Conservation (phyloP, 805 yeast genomes). For the Groenewaldozyma salmanticensis region DNA sequence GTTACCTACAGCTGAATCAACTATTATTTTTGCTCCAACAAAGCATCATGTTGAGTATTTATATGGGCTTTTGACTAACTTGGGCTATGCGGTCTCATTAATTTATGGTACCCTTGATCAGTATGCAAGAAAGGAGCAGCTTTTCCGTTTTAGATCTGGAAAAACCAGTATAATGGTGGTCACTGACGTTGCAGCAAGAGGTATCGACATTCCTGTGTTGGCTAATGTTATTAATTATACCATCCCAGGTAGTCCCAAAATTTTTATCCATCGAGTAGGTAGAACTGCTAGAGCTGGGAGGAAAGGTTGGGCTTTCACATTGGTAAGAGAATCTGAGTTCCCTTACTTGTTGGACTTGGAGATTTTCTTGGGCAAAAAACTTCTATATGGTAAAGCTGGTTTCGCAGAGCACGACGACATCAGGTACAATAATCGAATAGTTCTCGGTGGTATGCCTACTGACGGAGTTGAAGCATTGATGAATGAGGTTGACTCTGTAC, state of each 20-base stretch:
- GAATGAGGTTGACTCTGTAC: conserved; percentile 57
- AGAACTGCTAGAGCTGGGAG: conserved; percentile 99
- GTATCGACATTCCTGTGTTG: conserved; percentile 94
- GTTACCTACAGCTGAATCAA: conserved; percentile 75
- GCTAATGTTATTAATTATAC: conserved; percentile 92
- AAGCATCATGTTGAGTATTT: conserved; percentile 96
- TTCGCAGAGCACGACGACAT: conserved; percentile 32
- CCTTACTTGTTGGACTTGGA: conserved; percentile 89
- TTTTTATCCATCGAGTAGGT: conserved; percentile 95
- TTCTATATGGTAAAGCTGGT: conserved; percentile 38
- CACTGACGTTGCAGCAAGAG: conserved; percentile 91
- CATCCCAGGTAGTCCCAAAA: conserved; percentile 84
- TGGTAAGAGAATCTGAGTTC: conserved; percentile 73
- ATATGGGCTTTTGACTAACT: conserved; percentile 53
- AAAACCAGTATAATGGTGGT: conserved; percentile 82
- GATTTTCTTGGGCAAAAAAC: conserved; percentile 75
- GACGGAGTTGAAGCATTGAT: conserved; percentile 54
- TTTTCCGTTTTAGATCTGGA: conserved; percentile 77
- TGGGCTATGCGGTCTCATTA: conserved; percentile 81
- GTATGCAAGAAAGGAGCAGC: conserved; percentile 83
- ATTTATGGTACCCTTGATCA: conserved; percentile 95
- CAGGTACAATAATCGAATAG: conserved; percentile 66
- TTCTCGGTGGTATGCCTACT: conserved; percentile 78
- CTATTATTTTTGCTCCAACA: conserved; percentile 92
- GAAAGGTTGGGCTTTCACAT: conserved; percentile 94